Evolutionary conservation across 148 eudicot genomes (phyloP), one percentile per base, ranked within the genome.

Genomic region (Chenopodium album): DNA sequence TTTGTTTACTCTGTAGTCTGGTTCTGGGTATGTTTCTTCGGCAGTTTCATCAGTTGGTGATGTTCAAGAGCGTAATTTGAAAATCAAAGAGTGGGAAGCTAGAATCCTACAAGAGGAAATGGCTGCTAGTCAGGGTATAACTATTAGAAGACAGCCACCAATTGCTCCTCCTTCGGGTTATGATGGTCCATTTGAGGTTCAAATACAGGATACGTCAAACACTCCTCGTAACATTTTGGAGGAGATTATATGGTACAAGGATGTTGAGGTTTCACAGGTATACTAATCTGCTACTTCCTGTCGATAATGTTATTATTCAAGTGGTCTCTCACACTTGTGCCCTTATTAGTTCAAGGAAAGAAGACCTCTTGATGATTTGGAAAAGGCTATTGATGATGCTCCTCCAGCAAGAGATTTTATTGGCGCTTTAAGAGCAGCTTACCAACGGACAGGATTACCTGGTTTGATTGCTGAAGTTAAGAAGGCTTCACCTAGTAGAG

Each of bases 401-500:
- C 95, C 93, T 74, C 97, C 97, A 19, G 73, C 87, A 80, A 90
- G 91, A 83, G 95, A 96, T 82, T 96, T 96, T 73, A 32, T 90
- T 66, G 95, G 95, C 81, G 98, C 99, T 84, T 88, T 96, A 63
- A 94, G 88, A 81, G 89, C 87, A 48, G 85, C 99, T 76, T 76
- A 92, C 73, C 78, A 81, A 78, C 87, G 94, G 66, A 96, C 97
- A 60, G 95, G 92, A 47, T 85, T 94, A 71, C 99, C 99, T 82
- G 97, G 90, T 62, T 84, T 96, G 79, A 96, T 96, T 87, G 99
- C 99, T 37, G 99, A 96, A 90, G 99, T 96, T 85, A 96, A 96
- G 86, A 96, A 96, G 88, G 99, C 98, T 81, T 96, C 99, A 74
- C 99, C 98, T n/a, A 94, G 98, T 87, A 90, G 97, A 86, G 99